A percentile compares a stretch with the other conserved stretches of the same genome.
phyloP scores from a whole-genome alignment of 768 basidiomycete species.

The Hericium coralloides region DNA sequence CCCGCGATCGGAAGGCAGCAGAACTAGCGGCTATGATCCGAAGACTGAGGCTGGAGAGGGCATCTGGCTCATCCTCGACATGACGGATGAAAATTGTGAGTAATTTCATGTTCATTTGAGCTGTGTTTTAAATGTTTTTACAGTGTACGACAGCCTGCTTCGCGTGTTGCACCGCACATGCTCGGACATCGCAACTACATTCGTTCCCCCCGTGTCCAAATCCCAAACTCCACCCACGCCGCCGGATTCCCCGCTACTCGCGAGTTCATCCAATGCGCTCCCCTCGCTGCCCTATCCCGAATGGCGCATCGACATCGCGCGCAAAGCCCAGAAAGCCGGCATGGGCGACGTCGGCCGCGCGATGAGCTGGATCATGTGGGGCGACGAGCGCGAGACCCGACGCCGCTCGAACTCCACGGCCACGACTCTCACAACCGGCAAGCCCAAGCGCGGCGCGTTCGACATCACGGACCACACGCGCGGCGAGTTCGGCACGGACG shows the following conservation, averaged over 20 bases:
- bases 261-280: not conserved
- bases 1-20: not conserved
- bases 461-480: not conserved
- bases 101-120: not conserved
- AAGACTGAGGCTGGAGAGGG: conserved; percentile 9
- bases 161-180: conserved; percentile 13
- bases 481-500: not conserved
- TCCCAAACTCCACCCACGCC: conserved; percentile 1
- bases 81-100: conserved; percentile 8
- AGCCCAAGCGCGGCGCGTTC: not conserved
- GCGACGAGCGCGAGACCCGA: not conserved
- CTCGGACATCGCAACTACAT: conserved; percentile 4
- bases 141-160: conserved; percentile 9
- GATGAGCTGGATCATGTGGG: conserved; percentile 10
- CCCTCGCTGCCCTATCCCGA: conserved; percentile 15
- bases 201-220: conserved; percentile 4
- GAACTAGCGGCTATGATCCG: not conserved
- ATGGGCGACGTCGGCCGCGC: conserved; percentile 11
- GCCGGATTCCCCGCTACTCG: not conserved
- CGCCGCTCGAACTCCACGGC: not conserved
- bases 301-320: conserved; percentile 16
- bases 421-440: not conserved
- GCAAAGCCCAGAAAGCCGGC: conserved; percentile 14
- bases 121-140: not conserved
- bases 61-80: conserved; percentile 13